Conservation (phyloP, 495 filamentous ascomycete genomes). For the Podospora bellae-mahoneyi region DNA sequence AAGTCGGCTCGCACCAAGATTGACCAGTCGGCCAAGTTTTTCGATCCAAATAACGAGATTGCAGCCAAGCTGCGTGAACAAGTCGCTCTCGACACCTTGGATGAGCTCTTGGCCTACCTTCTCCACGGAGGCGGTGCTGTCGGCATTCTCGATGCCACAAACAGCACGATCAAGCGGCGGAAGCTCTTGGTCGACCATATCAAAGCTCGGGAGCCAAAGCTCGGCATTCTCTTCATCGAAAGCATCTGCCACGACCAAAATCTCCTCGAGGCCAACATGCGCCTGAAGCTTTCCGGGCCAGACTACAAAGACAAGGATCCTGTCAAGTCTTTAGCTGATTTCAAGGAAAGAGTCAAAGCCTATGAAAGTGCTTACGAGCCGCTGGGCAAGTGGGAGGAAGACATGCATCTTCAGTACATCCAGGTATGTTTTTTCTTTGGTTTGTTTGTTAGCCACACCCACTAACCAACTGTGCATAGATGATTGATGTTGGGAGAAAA, state of each 20-base stretch:
- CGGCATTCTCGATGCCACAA: slow-evolving; percentile 98
- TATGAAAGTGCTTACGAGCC: slow-evolving; percentile 93
- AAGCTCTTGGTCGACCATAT: slow-evolving; percentile 81
- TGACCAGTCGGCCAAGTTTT: slow-evolving; percentile 90
- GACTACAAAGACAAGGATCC: slow-evolving; percentile 96
- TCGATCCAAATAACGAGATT: slow-evolving; percentile 82
- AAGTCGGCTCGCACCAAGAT: slow-evolving; percentile 39
- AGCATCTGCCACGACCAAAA: slow-evolving; percentile 81
- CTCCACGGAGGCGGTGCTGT: slow-evolving; percentile 78
- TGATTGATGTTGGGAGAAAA: slow-evolving; percentile 97
- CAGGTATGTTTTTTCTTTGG: slow-evolving; percentile 45
- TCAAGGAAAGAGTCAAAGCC: slow-evolving; percentile 87
- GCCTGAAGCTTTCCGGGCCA: slow-evolving; percentile 91
- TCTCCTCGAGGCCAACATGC: slow-evolving; percentile 94
- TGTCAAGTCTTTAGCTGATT: slow-evolving; percentile 74
- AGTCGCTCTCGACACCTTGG: slow-evolving; percentile 84
- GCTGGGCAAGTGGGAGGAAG: slow-evolving; percentile 86
- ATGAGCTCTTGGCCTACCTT: slow-evolving; percentile 87
- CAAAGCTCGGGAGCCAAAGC: slow-evolving; percentile 73
- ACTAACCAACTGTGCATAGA: slow-evolving; percentile 45
- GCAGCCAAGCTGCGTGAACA: slow-evolving; percentile 84
- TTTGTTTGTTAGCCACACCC: not conserved
- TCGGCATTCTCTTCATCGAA: slow-evolving; percentile 91
- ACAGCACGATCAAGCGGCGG: slow-evolving; percentile 83
- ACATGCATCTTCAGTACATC: slow-evolving; percentile 84